phyloP scores from a whole-genome alignment of 2,329 filamentous ascomycete species.

The Talaromyces sp. region DNA sequence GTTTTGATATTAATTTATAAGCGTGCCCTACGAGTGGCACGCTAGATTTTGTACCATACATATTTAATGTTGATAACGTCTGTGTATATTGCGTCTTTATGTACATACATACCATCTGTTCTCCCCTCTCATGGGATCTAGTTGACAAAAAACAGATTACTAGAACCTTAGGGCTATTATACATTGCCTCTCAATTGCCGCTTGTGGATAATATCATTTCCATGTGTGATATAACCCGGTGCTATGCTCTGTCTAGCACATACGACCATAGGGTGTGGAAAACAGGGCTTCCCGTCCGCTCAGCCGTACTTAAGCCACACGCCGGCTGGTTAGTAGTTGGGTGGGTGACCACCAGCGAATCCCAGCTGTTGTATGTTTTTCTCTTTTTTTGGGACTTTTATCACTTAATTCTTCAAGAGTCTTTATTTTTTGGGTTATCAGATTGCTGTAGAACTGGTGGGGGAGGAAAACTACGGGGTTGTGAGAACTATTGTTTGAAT shows the following conservation, averaged over 20 bases:
- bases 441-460: too few relatives aligned
- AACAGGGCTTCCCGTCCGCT: too few relatives aligned
- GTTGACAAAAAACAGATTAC: background rate
- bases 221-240: too few relatives aligned
- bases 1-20: conserved; percentile 79
- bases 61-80: background rate
- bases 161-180: background rate
- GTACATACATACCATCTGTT: background rate
- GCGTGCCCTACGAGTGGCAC: background rate
- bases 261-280: background rate
- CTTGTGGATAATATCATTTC: too few relatives aligned
- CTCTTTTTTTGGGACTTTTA: too few relatives aligned
- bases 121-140: background rate
- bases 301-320: too few relatives aligned
- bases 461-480: too few relatives aligned
- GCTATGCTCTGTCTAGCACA: background rate
- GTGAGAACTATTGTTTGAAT: too few relatives aligned
- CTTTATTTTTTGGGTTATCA: too few relatives aligned
- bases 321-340: too few relatives aligned
- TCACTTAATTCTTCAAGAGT: too few relatives aligned
- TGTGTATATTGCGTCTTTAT: background rate
- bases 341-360: background rate
- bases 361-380: background rate
- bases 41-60: background rate
- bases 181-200: background rate